phyloP scores from a whole-genome alignment of 2,329 filamentous ascomycete genomes.

The Colletotrichum musae region DNA sequence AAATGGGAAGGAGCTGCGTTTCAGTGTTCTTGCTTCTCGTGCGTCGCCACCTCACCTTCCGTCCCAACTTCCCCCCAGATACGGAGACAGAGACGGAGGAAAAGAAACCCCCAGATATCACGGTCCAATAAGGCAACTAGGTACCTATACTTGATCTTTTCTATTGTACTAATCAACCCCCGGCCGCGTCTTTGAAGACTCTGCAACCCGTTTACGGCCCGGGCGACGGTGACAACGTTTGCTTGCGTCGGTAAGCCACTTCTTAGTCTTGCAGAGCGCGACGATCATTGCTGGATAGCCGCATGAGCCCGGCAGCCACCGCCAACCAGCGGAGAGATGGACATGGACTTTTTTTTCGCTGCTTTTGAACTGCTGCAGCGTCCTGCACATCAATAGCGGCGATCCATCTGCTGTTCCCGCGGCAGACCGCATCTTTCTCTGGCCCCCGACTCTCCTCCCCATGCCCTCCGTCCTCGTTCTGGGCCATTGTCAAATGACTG shows the following conservation, averaged over 20 bases:
- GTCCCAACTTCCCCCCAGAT: background rate
- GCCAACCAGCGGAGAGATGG: slow-evolving; percentile 8
- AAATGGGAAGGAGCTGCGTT: no score
- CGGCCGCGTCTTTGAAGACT: no score
- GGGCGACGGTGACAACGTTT: slow-evolving; percentile 10
- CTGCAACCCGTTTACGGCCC: background rate
- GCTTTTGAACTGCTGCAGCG: slow-evolving; percentile 21
- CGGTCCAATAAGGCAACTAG: no score
- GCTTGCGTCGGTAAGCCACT: slow-evolving; percentile 14
- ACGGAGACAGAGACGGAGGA: no score
- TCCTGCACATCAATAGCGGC: slow-evolving; percentile 9
- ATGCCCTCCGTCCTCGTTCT: background rate
- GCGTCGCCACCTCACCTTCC: background rate
- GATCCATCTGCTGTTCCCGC: background rate
- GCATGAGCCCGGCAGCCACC: slow-evolving; percentile 3
- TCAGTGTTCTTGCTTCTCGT: no score
- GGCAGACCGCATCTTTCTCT: background rate
- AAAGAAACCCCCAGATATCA: no score
- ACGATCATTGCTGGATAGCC: slow-evolving; percentile 25
- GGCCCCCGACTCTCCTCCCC: no score
- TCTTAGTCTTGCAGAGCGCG: background rate
- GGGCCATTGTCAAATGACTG: background rate
- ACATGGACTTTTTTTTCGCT: slow-evolving; percentile 1
- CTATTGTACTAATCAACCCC: no score
- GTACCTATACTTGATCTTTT: no score